Evolutionary conservation across 1,284 basidiomycete genomes (phyloP), one percentile per base, ranked within the genome.

Genomic region (Xerocomus minutiporus): DNA sequence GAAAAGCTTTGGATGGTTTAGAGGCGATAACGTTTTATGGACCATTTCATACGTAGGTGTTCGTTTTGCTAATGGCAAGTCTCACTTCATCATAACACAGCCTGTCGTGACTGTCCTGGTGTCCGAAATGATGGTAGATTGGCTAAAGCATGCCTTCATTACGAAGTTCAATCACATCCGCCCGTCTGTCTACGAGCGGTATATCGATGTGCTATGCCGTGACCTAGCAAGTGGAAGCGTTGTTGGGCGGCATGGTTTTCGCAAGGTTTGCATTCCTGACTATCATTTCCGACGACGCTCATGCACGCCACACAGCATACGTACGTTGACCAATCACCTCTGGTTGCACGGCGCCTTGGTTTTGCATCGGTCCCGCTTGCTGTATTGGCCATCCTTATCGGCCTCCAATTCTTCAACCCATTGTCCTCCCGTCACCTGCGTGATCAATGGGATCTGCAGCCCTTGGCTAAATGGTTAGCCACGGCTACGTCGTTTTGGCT

Each of bases 101-200:
- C 96, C 96, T 7, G 93, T 96, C 1, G 59, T 96, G 43, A 90
- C 93, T 5, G 97, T 99, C 3, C 78, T 99, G 65, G 66, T 86
- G 1, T 97, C 93, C 6, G 97, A 99, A 69, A 90, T 93, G 80
- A 71, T 93, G 5, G 97, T 99, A 28, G 97, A 99, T 70, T 99
- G 96, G 97, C 79, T 99, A 54, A 99, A 99, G 67, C 97, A 99
- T 66, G 96, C 96, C 1, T 99, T 99, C 73, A 98, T 99, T 64
- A 96, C 95, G 51, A 99, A 99, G 71, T 98, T 98, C 70, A 91
- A 91, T 62, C 91, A 95, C 64, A 95, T 99, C 50, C 85, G 96
- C 1, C 93, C 95, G 0, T 90, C 88, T 0, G 92, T 98, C 1
- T 99, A 99, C 61, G 94, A 94, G 56, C 81, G 97, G 11, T 99